Conservation (phyloP, 176 grass and related monocot genomes). For the Saccharum officinarum region DNA sequence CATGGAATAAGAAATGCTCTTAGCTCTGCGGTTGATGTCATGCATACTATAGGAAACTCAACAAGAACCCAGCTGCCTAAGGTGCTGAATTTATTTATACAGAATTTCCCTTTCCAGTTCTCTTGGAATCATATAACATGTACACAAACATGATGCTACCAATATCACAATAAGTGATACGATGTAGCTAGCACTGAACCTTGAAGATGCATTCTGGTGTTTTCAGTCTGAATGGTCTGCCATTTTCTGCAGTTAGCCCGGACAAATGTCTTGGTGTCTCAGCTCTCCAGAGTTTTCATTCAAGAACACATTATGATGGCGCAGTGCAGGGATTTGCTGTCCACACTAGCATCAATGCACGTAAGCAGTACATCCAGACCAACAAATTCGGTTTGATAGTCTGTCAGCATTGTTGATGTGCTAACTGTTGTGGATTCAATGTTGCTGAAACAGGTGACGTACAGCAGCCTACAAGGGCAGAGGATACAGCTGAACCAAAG, state of each 20-base stretch:
- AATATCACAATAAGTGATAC: too few relatives aligned
- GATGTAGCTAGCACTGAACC: not conserved
- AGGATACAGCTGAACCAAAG: constrained; percentile 39
- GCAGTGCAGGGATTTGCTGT: constrained; percentile 63
- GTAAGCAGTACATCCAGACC: constrained; percentile 39
- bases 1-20: constrained; percentile 53
- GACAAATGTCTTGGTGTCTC: constrained; percentile 42
- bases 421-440: constrained; percentile 16
- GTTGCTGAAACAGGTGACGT: constrained; percentile 48
- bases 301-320: constrained; percentile 52
- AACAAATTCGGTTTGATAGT: not conserved
- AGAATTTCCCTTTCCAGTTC: not conserved
- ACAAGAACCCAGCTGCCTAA: constrained; percentile 41
- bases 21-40: constrained; percentile 58
- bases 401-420: not conserved
- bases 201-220: not conserved
- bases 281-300: constrained; percentile 48
- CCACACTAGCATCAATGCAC: constrained; percentile 57
- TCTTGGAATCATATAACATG: not conserved
- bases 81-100: constrained; percentile 25
- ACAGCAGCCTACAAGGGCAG: constrained; percentile 57
- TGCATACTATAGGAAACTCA: constrained; percentile 64
- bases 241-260: constrained; percentile 46
- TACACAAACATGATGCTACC: not conserved
- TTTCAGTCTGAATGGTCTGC: not conserved